phyloP scores from a whole-genome alignment of 805 yeast genomes.

The Metschnikowia colocasiae region DNA sequence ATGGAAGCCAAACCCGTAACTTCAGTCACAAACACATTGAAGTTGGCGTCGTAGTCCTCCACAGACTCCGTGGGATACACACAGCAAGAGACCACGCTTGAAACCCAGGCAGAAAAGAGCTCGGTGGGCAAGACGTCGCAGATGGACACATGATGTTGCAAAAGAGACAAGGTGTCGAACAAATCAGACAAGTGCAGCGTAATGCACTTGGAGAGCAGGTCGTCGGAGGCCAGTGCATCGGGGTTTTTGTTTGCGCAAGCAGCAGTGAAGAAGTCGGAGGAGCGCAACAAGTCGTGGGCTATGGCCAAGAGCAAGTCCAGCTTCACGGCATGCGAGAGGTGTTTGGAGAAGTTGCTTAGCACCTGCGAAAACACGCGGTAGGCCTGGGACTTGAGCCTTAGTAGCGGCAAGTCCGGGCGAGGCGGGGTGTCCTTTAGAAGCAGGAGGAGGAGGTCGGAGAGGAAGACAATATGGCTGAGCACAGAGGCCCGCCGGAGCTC shows the following conservation, averaged over 20 bases:
- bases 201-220: not conserved
- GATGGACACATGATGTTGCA: slow-evolving; percentile 25
- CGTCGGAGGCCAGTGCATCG: not conserved
- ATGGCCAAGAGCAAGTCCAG: slow-evolving; percentile 14
- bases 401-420: slow-evolving; percentile 12
- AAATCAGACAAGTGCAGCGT: slow-evolving; percentile 25
- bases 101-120: slow-evolving; percentile 11
- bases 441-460: slow-evolving; percentile 8
- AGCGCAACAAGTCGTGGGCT: slow-evolving; percentile 24
- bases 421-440: slow-evolving; percentile 2
- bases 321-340: slow-evolving; percentile 20
- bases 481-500: slow-evolving; percentile 36
- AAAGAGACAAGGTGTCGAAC: slow-evolving; percentile 28
- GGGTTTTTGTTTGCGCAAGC: not conserved
- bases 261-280: slow-evolving; percentile 7
- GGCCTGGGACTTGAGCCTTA: slow-evolving; percentile 25
- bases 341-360: slow-evolving; percentile 28
- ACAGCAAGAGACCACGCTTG: slow-evolving; percentile 36
- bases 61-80: slow-evolving; percentile 40
- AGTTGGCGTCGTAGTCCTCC: slow-evolving; percentile 55
- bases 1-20: slow-evolving; percentile 63
- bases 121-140: slow-evolving; percentile 19
- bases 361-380: slow-evolving; percentile 26
- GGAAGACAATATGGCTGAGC: slow-evolving; percentile 20
- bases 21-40: slow-evolving; percentile 66